Evolutionary conservation across 768 basidiomycete genomes (phyloP).

Genomic region (Macrolepiota fuliginosa): DNA sequence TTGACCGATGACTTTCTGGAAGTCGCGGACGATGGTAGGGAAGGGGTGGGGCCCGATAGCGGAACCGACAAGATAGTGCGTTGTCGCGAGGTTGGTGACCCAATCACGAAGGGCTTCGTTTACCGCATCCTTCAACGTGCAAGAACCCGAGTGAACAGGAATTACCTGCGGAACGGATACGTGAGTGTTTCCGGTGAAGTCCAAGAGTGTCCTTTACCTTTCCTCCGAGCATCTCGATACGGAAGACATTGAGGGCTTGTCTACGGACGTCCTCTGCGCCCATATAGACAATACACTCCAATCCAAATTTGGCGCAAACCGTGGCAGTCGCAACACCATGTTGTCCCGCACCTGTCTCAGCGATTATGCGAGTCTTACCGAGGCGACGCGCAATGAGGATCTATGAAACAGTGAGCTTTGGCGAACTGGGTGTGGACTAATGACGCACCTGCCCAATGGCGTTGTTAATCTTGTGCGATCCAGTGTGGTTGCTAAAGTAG

Average conservation of each 20-base stretch:
- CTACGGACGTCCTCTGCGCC: slow-evolving; percentile 95
- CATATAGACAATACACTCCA: slow-evolving; percentile 98
- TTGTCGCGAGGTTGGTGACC: slow-evolving; percentile 93
- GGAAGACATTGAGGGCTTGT: slow-evolving; percentile 96
- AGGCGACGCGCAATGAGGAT: slow-evolving; percentile 91
- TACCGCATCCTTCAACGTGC: slow-evolving; percentile 96
- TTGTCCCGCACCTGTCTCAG: slow-evolving; percentile 98
- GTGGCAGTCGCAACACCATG: slow-evolving; percentile 99
- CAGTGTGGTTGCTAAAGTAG: slow-evolving; percentile 84
- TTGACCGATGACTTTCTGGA: slow-evolving; percentile 91
- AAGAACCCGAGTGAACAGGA: slow-evolving; percentile 89
- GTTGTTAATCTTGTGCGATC: slow-evolving; percentile 99
- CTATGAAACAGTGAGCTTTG: slow-evolving; percentile 33
- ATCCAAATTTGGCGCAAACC: slow-evolving; percentile 92
- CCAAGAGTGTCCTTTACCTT: slow-evolving; percentile 72
- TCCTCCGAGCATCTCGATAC: slow-evolving; percentile 95
- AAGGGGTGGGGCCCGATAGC: slow-evolving; percentile 98
- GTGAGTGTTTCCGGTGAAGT: not conserved
- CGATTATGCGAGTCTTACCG: slow-evolving; percentile 96
- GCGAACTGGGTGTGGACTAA: not conserved
- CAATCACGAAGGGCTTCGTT: slow-evolving; percentile 99
- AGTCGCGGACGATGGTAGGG: slow-evolving; percentile 98
- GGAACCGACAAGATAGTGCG: slow-evolving; percentile 96
- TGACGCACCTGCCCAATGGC: slow-evolving; percentile 84
- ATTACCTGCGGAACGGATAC: slow-evolving; percentile 58